Percentiles rank a stretch among this genome's conserved stretches.
These are phyloP conservation scores for Hypoxylon sp. DNA, from an alignment of 2,329 filamentous ascomycete species.

Conservation along the genomic window DNA sequence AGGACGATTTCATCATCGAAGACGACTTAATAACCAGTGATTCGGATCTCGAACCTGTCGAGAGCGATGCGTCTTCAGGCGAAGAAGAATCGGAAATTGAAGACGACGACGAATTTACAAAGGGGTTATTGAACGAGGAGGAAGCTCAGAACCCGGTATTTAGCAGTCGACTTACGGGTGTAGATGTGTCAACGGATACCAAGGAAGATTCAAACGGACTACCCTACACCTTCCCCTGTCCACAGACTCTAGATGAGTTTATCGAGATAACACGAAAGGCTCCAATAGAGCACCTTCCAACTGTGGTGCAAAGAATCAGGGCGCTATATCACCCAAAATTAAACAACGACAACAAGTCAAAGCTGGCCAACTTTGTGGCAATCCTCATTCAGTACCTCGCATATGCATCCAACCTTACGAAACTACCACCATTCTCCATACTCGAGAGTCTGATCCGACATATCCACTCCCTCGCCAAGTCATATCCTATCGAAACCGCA, in stretches of 20 bases:
- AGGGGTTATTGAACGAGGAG: constrained; percentile 72
- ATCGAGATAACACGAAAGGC: constrained; percentile 74
- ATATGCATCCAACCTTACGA: constrained; percentile 59
- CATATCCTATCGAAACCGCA: constrained; percentile 82
- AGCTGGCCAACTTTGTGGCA: constrained; percentile 76
- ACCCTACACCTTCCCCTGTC: constrained; percentile 89
- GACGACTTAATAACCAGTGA: constrained; percentile 88
- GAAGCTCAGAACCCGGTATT: constrained; percentile 68
- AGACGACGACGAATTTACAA: constrained; percentile 77
- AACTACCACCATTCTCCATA: constrained; percentile 70
- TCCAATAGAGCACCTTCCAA: constrained; percentile 74
- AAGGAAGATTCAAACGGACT: constrained; percentile 68
- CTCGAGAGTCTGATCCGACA: constrained; percentile 88
- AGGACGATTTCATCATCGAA: constrained; percentile 93
- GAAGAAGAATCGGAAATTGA: constrained; percentile 59
- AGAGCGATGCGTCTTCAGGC: constrained; percentile 66
- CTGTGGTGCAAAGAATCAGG: constrained; percentile 88
- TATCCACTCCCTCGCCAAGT: constrained; percentile 91
- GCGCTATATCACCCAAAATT: constrained; percentile 93
- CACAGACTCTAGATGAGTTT: constrained; percentile 80
- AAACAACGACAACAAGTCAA: constrained; percentile 84
- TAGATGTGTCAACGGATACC: constrained; percentile 58
- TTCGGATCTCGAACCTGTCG: constrained; percentile 73
- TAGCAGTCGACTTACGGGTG: constrained; percentile 48
- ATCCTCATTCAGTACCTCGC: constrained; percentile 74